Evolutionary conservation across 1,284 basidiomycete species (phyloP).

Genomic region (Sphaerobolus stellatus): DNA sequence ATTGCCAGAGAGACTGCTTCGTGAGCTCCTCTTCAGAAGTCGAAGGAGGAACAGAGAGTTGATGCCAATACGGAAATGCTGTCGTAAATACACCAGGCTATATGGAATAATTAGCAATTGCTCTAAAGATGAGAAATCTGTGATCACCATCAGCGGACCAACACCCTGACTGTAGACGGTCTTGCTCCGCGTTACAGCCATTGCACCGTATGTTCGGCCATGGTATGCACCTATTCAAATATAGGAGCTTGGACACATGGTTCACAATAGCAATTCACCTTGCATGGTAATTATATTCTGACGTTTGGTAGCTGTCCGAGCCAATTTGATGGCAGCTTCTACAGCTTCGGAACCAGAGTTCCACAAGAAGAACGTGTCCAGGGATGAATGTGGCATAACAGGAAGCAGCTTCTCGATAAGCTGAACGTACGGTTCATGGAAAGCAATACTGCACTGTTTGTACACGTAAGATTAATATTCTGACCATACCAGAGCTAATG

Average conservation of each 20-base stretch:
- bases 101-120: neutral
- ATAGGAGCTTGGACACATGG: neutral
- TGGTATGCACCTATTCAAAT: conserved; percentile 67
- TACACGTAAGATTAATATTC: neutral
- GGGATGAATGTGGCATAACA: conserved; percentile 80
- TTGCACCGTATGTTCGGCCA: conserved; percentile 84
- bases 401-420: conserved; percentile 79
- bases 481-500: neutral
- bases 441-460: conserved; percentile 72
- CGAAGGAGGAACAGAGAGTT: conserved; percentile 62
- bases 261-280: conserved; percentile 38
- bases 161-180: conserved; percentile 83
- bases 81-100: conserved; percentile 83
- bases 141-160: conserved; percentile 76
- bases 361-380: conserved; percentile 96
- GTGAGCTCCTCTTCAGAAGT: conserved; percentile 70
- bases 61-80: conserved; percentile 94
- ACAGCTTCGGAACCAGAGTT: conserved; percentile 93
- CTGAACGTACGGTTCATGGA: conserved; percentile 72
- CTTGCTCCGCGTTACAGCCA: conserved; percentile 88
- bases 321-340: conserved; percentile 82
- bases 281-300: conserved; percentile 93
- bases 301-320: conserved; percentile 70
- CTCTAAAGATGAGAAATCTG: neutral
- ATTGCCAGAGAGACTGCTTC: conserved; percentile 72